These are phyloP conservation scores for Salix exigua DNA, from an alignment of 345 rosid species.

Conservation along the genomic window DNA sequence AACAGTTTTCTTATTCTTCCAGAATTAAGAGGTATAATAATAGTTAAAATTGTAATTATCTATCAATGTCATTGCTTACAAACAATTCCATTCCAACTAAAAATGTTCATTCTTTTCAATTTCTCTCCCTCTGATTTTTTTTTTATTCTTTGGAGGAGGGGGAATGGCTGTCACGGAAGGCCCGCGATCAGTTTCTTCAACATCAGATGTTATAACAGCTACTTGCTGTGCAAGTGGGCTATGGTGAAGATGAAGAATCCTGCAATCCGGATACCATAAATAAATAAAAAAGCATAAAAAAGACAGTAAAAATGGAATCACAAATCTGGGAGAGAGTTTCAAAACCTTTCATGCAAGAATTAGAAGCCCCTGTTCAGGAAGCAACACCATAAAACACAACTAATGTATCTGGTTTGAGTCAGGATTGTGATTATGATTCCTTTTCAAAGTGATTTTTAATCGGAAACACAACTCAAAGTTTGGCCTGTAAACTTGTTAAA, in stretches of 20 bases:
- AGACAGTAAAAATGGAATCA: neutral
- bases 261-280: constrained; percentile 43
- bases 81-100: no score
- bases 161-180: no score
- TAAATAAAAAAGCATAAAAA: neutral
- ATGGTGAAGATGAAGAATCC: constrained; percentile 56
- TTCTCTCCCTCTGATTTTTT: no score
- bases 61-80: no score
- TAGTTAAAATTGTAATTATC: no score
- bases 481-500: neutral
- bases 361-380: neutral
- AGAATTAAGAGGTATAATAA: no score
- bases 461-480: neutral
- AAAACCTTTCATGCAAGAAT: neutral
- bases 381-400: neutral
- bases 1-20: no score
- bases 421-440: neutral
- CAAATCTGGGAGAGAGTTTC: neutral
- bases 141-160: no score
- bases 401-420: neutral
- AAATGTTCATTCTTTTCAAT: no score
- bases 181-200: neutral
- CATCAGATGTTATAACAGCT: neutral
- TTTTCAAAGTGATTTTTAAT: no score
- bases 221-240: constrained; percentile 49